These are phyloP conservation scores for Neobulgaria alba DNA, from an alignment of 2,329 filamentous ascomycete species.

Conservation along the genomic window DNA sequence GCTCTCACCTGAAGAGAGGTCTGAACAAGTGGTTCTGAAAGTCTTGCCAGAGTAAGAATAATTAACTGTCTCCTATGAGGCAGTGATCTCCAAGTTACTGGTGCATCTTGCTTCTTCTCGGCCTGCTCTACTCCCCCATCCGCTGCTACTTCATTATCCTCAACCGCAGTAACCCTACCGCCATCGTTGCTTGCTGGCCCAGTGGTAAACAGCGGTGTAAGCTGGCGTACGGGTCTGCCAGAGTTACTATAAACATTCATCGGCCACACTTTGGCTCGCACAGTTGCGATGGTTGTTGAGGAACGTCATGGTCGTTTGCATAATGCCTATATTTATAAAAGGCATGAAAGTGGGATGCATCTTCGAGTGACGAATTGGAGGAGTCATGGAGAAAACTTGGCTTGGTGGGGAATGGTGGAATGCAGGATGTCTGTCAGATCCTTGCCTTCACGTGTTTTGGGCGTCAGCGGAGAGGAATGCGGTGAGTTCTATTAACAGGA, in stretches of 20 bases:
- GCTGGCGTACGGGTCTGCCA: not conserved
- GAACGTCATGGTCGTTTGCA: not conserved
- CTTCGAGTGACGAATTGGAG: not conserved
- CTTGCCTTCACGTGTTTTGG: too few species aligned
- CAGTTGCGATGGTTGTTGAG: not conserved
- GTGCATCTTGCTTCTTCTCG: slow-evolving; percentile 15
- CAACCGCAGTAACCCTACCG: not conserved
- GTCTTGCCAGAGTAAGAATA: slow-evolving; percentile 67
- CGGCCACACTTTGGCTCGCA: not conserved
- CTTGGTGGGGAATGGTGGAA: not conserved
- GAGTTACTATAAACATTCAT: not conserved
- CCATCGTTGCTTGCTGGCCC: not conserved
- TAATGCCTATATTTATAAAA: too few species aligned
- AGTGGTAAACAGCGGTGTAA: not conserved
- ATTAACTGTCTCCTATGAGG: slow-evolving; percentile 71
- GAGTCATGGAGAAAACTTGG: not conserved
- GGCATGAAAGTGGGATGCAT: not conserved
- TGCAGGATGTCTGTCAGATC: too few species aligned
- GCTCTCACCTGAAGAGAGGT: slow-evolving; percentile 42
- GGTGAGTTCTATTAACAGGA: too few species aligned
- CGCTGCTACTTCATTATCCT: not conserved
- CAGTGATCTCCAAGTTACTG: slow-evolving; percentile 63
- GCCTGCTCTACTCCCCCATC: not conserved
- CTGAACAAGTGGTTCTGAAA: slow-evolving; percentile 77
- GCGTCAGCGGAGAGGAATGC: too few species aligned